Base-by-base conservation (phyloP, 1,284 basidiomycete species). In the Ganoderma resinaceum region DNA sequence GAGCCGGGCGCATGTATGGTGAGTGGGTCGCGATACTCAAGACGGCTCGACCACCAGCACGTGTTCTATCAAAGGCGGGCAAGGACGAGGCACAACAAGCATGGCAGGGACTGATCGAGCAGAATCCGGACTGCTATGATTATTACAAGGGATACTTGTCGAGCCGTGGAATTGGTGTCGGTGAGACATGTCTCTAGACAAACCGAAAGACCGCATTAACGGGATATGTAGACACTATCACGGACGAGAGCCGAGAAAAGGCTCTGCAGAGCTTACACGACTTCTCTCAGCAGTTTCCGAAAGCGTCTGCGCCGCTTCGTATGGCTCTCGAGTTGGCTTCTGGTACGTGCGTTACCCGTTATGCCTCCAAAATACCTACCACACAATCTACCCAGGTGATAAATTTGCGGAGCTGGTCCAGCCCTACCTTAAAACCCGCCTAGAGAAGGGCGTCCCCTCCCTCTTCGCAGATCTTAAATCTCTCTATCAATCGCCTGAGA, bases 391-490 rank as follows among this genome's bases (percentile, higher is more conserved):
- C 43, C 3, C 76, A 86, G 91, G 87, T 16, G 85, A 88, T 14
- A 81, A 82, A 20, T 99, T 99, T 83, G 85, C 83, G 62, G 79
- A 85, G 31, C 86, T 93, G 23, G 89, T 88, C 2, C 85, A 86
- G 63, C 82, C 86, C 2, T 99, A 99, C 80, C 81, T 99, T 62
- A 79, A 87, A 23, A 82, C 84, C 2, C 93, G 90, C 9, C 82
- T 99, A 18, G 86, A 87, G 66, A 95, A 95, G 75, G 97, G 97
- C 69, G 87, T 99, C 37, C 98, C 98, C 2, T 98, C 96, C 2
- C 85, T 99, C 8, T 99, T 99, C 77, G 91, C 93, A 33, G 97
- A 99, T 80, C 78, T 99, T 79, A 99, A 99, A 79, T 84, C 91
- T 0, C 87, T 99, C 2, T 98, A 98, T 78, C 70, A 73, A 7